Percentiles rank a stretch among this genome's conserved stretches.
These are phyloP conservation scores for Starmerella stigmatis DNA, from an alignment of 805 yeast genomes.

Conservation along the genomic window DNA sequence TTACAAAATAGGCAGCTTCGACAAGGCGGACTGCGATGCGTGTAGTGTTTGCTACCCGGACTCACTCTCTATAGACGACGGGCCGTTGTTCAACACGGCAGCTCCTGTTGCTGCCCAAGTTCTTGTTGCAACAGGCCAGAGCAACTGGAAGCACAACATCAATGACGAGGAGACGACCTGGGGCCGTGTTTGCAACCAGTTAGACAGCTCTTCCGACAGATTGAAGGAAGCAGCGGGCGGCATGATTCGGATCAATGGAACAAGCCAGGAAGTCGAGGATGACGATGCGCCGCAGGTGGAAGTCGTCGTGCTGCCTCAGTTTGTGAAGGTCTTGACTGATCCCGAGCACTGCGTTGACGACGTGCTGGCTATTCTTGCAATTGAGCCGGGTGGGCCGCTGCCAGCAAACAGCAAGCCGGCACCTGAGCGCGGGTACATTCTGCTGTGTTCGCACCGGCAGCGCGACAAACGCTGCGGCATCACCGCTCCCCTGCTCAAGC, in stretches of 20 bases:
- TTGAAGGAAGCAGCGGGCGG: conserved; percentile 23
- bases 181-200: conserved; percentile 30
- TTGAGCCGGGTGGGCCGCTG: conserved; percentile 15
- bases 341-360: conserved; percentile 24
- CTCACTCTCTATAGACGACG: conserved; percentile 39
- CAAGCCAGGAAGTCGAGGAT: conserved; percentile 24
- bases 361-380: conserved; percentile 15
- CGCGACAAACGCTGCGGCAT: conserved; percentile 90
- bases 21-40: conserved; percentile 20
- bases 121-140: conserved; percentile 70
- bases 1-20: conserved; percentile 17
- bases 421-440: conserved; percentile 33
- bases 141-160: conserved; percentile 79
- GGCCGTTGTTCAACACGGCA: conserved; percentile 59
- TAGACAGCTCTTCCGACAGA: conserved; percentile 25
- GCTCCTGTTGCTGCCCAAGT: conserved; percentile 60
- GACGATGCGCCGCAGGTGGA: conserved; percentile 12
- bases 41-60: conserved; percentile 21
- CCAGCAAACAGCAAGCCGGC: conserved; percentile 19
- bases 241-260: conserved; percentile 22
- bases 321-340: conserved; percentile 30
- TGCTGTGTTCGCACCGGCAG: conserved; percentile 80
- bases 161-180: conserved; percentile 28
- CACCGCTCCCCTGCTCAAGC: conserved; percentile 83
- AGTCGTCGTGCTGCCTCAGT: conserved; percentile 24